Evolutionary conservation across 164 flowering plant genomes (phyloP).

Genomic region (Paratinospora sagittata): DNA sequence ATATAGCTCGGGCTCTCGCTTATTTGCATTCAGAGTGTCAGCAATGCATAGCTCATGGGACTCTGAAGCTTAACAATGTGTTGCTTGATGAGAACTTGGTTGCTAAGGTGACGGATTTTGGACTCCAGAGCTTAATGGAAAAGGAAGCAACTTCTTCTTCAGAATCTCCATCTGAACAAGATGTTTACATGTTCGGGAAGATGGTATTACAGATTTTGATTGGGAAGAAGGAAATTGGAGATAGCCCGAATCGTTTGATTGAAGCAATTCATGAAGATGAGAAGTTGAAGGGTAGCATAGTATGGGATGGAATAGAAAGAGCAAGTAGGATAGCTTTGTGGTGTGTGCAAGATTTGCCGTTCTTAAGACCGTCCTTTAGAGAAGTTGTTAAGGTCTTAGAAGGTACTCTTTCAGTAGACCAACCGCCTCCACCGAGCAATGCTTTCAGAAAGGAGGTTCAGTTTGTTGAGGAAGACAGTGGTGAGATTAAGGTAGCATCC

Average conservation of each 20-base stretch:
- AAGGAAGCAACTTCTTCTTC: conserved; percentile 30
- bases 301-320: conserved; percentile 33
- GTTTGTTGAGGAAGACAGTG: background rate
- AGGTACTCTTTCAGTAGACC: conserved; percentile 49
- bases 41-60: conserved; percentile 44
- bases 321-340: conserved; percentile 42
- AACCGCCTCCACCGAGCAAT: conserved; percentile 42
- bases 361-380: conserved; percentile 46
- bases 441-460: conserved; percentile 14
- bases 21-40: conserved; percentile 50
- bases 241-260: conserved; percentile 17
- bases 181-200: conserved; percentile 42
- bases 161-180: conserved; percentile 39
- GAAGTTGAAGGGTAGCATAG: conserved; percentile 13
- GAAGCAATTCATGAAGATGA: conserved; percentile 14
- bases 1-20: conserved; percentile 43
- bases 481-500: background rate
- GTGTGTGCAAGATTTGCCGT: conserved; percentile 48
- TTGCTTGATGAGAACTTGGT: conserved; percentile 46
- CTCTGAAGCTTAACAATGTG: conserved; percentile 44
- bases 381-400: conserved; percentile 50
- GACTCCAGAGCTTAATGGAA: conserved; percentile 24
- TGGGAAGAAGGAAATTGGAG: conserved; percentile 25
- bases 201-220: conserved; percentile 37
- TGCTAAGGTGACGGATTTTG: conserved; percentile 46